Evolutionary conservation across 1,139 yeast species (phyloP).

Genomic region (Yamadazyma mexicana): DNA sequence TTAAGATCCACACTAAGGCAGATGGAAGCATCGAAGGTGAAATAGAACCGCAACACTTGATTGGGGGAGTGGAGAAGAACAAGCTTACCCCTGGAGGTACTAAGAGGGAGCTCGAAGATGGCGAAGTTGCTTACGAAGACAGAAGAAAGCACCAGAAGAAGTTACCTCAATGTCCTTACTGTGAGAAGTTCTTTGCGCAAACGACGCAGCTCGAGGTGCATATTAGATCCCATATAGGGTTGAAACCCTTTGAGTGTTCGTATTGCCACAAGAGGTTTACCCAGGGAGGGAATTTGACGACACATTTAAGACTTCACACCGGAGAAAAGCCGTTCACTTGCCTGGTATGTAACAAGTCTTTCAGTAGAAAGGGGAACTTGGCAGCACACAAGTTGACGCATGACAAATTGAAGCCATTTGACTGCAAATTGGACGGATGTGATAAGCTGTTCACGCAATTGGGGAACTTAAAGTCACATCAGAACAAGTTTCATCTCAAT

Average conservation of each 20-base stretch:
- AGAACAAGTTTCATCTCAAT: constrained; percentile 79
- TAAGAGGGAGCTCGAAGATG: constrained; percentile 14
- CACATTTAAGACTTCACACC: constrained; percentile 85
- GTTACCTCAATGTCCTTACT: constrained; percentile 67
- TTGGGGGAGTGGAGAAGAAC: constrained; percentile 78
- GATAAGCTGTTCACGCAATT: constrained; percentile 85
- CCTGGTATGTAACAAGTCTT: constrained; percentile 67
- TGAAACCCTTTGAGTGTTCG: constrained; percentile 76
- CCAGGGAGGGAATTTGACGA: constrained; percentile 88
- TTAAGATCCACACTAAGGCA: constrained; percentile 58
- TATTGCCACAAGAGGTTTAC: constrained; percentile 82
- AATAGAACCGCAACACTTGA: constrained; percentile 46
- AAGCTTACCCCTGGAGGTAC: constrained; percentile 27
- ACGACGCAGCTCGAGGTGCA: constrained; percentile 80
- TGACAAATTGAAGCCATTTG: constrained; percentile 73
- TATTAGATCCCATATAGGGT: constrained; percentile 74
- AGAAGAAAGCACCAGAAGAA: constrained; percentile 24
- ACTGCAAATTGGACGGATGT: constrained; percentile 80
- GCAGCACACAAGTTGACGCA: constrained; percentile 86
- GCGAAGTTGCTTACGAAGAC: constrained; percentile 16
- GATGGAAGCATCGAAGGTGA: constrained; percentile 56
- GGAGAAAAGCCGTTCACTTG: constrained; percentile 89
- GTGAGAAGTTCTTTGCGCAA: constrained; percentile 69
- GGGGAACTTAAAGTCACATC: constrained; percentile 92
- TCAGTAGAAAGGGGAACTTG: constrained; percentile 86